Conservation (phyloP, 2,329 filamentous ascomycete species). For the Orbilia brochopaga region DNA sequence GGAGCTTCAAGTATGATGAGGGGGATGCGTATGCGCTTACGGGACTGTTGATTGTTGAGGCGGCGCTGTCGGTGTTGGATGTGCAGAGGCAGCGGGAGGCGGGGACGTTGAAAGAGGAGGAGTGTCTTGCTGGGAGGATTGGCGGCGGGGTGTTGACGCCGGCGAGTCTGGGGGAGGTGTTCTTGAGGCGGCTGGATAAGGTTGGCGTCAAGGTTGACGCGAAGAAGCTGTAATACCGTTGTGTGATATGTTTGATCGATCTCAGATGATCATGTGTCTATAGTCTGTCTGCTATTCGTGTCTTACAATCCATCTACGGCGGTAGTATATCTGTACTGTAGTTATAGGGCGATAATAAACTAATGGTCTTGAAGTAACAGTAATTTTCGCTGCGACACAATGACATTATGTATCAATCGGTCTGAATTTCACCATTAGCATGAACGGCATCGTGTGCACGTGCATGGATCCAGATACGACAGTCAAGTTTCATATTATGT, state of each 20-base stretch:
- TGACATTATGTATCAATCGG: too few relatives aligned
- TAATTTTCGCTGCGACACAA: too few relatives aligned
- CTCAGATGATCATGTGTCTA: too few relatives aligned
- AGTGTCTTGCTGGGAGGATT: slow-evolving; percentile 58
- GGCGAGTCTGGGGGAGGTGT: slow-evolving; percentile 61
- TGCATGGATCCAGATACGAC: too few relatives aligned
- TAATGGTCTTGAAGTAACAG: too few relatives aligned
- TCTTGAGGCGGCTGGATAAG: slow-evolving; percentile 60
- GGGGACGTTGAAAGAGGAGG: slow-evolving; percentile 13
- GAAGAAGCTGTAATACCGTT: slow-evolving; percentile 24
- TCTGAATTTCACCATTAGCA: too few relatives aligned
- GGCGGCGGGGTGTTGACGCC: slow-evolving; percentile 62
- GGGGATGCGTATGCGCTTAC: slow-evolving; percentile 53
- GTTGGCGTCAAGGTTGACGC: slow-evolving; percentile 59
- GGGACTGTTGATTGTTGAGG: slow-evolving; percentile 51
- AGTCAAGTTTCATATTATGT: too few relatives aligned
- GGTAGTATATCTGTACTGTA: too few relatives aligned
- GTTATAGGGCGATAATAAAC: too few relatives aligned
- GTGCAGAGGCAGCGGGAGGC: slow-evolving; percentile 18
- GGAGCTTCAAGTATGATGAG: slow-evolving; percentile 51
- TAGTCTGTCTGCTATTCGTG: too few relatives aligned
- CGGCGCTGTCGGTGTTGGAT: slow-evolving; percentile 50
- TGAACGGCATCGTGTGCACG: too few relatives aligned
- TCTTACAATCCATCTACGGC: too few relatives aligned
- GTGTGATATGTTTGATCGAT: not conserved